Percentiles rank a stretch among this genome's conserved stretches.
Conservation (phyloP, 1,284 basidiomycete species). For the Xerocomus amazonicus region DNA sequence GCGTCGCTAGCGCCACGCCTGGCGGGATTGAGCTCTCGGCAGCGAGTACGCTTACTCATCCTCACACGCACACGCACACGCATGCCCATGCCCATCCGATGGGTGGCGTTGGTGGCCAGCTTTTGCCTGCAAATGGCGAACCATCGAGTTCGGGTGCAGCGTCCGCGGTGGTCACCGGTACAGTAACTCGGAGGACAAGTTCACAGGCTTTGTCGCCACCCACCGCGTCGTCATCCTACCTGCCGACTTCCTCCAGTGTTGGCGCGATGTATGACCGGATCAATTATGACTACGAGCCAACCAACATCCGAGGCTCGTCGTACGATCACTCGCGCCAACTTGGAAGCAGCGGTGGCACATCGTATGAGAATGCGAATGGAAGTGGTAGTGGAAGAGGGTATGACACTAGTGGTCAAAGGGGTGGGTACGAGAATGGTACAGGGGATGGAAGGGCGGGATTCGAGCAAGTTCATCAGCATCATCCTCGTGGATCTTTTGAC, state of each 20-base stretch:
- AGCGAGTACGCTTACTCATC: conserved; percentile 7
- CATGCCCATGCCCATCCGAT: conserved; percentile 17
- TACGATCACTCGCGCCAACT: conserved; percentile 28
- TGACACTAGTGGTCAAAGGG: conserved; percentile 15
- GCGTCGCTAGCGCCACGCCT: conserved; percentile 31
- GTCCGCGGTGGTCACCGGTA: not conserved
- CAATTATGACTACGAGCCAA: conserved; percentile 25
- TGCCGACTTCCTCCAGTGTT: conserved; percentile 15
- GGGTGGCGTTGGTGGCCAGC: conserved; percentile 18
- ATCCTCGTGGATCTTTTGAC: conserved; percentile 23
- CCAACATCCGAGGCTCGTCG: conserved; percentile 14
- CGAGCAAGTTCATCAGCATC: conserved; percentile 27
- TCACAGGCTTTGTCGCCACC: conserved; percentile 23
- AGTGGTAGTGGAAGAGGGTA: conserved; percentile 22
- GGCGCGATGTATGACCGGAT: conserved; percentile 21
- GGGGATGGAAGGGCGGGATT: conserved; percentile 19
- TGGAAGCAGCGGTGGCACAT: conserved; percentile 5
- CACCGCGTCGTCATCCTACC: conserved; percentile 14
- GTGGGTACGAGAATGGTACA: conserved; percentile 22
- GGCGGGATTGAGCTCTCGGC: conserved; percentile 31
- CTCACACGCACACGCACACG: conserved; percentile 13
- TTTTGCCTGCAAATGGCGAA: conserved; percentile 30
- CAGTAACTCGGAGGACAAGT: conserved; percentile 14
- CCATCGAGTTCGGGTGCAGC: conserved; percentile 18
- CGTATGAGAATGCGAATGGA: conserved; percentile 16